A percentile compares a stretch with the other conserved stretches of the same genome.
Conservation (phyloP, 2,329 filamentous ascomycete genomes). For the Amesomyces nigricolor region DNA sequence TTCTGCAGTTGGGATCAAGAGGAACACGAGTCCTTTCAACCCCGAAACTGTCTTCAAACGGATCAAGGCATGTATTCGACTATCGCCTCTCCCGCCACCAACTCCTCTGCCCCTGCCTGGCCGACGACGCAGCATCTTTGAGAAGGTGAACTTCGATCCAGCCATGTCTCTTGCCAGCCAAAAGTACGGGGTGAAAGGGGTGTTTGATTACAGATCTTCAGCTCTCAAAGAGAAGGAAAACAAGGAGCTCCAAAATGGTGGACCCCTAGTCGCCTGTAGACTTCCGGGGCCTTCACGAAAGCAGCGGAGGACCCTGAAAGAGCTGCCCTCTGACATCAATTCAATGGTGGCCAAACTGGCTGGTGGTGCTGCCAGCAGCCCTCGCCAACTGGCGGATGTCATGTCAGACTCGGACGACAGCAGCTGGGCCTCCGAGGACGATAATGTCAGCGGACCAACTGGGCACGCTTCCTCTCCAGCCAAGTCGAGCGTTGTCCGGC, state of each 20-base stretch:
- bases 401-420: conserved; percentile 44
- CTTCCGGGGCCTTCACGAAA: conserved; percentile 42
- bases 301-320: conserved; percentile 34
- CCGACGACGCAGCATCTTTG: conserved; percentile 45
- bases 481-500: conserved; percentile 42
- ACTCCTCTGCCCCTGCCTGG: conserved; percentile 24
- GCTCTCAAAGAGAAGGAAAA: conserved; percentile 29
- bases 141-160: conserved; percentile 50
- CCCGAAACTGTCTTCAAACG: conserved; percentile 55
- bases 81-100: conserved; percentile 23
- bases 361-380: conserved; percentile 32
- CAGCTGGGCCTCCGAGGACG: conserved; percentile 51
- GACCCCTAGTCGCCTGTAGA: conserved; percentile 41
- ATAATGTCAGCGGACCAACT: conserved; percentile 47
- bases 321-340: conserved; percentile 33
- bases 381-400: conserved; percentile 35
- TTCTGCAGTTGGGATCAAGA: conserved; percentile 36
- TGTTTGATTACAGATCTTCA: conserved; percentile 43
- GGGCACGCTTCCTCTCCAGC: conserved; percentile 46
- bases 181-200: conserved; percentile 53
- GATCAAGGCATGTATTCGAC: conserved; percentile 44
- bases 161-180: conserved; percentile 49
- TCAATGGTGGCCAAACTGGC: conserved; percentile 36
- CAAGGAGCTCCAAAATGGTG: conserved; percentile 29
- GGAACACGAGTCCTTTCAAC: conserved; percentile 53